A percentile compares a stretch with the other conserved stretches of the same genome.
Conservation (phyloP, 768 basidiomycete genomes). For the Dacryopinax primogenitus region DNA sequence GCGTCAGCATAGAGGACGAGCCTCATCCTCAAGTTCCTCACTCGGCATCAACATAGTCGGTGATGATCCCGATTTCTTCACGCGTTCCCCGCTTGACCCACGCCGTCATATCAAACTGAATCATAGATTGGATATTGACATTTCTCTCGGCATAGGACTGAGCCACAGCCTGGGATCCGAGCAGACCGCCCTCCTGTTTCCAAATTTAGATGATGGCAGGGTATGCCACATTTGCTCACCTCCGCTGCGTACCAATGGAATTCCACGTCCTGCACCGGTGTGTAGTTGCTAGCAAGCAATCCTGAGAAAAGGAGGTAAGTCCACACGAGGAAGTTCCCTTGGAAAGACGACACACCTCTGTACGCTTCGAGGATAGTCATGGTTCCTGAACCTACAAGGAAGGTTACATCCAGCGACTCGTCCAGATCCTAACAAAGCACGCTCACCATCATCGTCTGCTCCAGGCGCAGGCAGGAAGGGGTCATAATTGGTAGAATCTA, state of each 20-base stretch:
- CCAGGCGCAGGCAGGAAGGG: slow-evolving; percentile 24
- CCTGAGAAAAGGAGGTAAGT: slow-evolving; percentile 16
- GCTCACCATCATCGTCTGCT: slow-evolving; percentile 23
- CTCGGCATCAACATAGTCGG: slow-evolving; percentile 62
- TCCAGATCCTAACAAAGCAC: not conserved
- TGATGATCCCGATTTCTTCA: slow-evolving; percentile 60
- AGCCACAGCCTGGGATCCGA: slow-evolving; percentile 85
- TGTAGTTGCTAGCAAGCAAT: slow-evolving; percentile 54
- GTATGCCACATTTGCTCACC: slow-evolving; percentile 27
- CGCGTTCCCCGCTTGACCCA: slow-evolving; percentile 78
- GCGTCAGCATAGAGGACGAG: not conserved
- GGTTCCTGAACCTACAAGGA: slow-evolving; percentile 45
- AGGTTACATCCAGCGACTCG: not conserved
- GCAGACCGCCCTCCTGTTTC: slow-evolving; percentile 61
- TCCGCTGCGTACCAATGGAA: slow-evolving; percentile 80
- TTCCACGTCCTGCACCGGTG: slow-evolving; percentile 51
- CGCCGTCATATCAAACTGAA: slow-evolving; percentile 82
- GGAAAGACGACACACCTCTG: slow-evolving; percentile 11
- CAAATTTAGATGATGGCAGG: not conserved
- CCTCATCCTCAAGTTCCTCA: slow-evolving; percentile 23
- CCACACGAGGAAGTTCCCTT: too few relatives aligned
- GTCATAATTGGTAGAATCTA: slow-evolving; percentile 35
- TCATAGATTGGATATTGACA: slow-evolving; percentile 67
- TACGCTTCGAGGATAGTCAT: slow-evolving; percentile 62
- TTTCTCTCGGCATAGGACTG: slow-evolving; percentile 50